Conservation (phyloP, 2,329 filamentous ascomycete species). For the Aspergillus sp. region DNA sequence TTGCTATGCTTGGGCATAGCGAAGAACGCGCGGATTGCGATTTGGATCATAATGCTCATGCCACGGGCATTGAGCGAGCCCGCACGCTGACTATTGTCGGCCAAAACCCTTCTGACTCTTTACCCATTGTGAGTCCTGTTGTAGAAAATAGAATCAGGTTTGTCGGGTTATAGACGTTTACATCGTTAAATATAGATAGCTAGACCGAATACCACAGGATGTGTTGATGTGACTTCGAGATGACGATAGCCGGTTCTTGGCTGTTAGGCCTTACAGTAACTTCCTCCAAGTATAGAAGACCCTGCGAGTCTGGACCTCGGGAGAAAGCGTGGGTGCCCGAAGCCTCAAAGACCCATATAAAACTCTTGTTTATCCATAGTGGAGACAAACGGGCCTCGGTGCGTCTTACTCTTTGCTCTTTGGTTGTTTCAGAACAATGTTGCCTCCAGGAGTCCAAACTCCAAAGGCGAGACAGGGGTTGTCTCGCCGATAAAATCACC, state of each 20-base stretch:
- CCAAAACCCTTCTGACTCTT: conserved; percentile 3
- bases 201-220: neutral
- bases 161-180: neutral
- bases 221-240: neutral
- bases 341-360: neutral
- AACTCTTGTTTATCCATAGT: neutral
- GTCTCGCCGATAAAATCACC: neutral
- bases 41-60: neutral
- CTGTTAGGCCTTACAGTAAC: no score
- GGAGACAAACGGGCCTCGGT: neutral
- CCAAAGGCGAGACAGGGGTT: no score
- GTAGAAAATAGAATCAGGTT: conserved; percentile 15
- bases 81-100: conserved; percentile 5
- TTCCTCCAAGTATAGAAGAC: neutral
- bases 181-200: neutral
- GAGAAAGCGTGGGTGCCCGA: neutral
- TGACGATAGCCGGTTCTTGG: neutral
- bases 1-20: conserved; percentile 10
- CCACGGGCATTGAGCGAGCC: conserved; percentile 9
- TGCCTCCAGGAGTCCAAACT: no score
- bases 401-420: neutral
- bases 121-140: conserved; percentile 14
- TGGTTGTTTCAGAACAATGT: no score
- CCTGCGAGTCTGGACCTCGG: no score
- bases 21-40: neutral